phyloP scores from a whole-genome alignment of 441 rosid species.

The Populus hybrid region DNA sequence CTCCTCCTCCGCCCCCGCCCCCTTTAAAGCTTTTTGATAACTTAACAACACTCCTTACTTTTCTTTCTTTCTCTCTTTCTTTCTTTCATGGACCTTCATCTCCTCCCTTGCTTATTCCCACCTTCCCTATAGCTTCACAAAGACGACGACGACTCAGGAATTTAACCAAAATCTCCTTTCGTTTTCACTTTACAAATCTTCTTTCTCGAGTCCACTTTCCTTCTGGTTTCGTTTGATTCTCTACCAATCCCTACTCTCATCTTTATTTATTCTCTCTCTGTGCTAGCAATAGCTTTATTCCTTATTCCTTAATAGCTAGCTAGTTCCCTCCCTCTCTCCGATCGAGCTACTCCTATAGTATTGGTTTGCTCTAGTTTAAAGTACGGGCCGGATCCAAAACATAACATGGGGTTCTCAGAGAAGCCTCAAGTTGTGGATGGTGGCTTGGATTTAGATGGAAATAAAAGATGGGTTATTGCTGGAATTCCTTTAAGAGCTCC shows the following conservation, averaged over 20 bases:
- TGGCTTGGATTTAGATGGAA: conserved; percentile 49
- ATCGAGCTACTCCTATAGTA: neutral
- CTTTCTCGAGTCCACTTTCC: conserved; percentile 28
- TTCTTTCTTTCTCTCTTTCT: neutral
- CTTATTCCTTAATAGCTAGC: conserved; percentile 17
- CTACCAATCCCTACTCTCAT: conserved; percentile 31
- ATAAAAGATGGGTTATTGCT: conserved; percentile 59
- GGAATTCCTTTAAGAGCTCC: conserved; percentile 67
- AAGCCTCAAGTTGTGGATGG: conserved; percentile 50
- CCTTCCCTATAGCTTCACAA: neutral
- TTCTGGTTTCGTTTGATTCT: no score
- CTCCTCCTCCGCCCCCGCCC: neutral
- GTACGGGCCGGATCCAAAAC: conserved; percentile 10
- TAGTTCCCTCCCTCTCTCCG: no score
- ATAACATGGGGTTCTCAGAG: conserved; percentile 49
- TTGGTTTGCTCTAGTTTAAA: neutral
- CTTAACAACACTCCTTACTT: neutral
- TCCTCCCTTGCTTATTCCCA: neutral
- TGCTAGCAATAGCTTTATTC: conserved; percentile 29
- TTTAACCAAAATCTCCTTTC: neutral
- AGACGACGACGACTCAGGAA: neutral
- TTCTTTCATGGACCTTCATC: neutral
- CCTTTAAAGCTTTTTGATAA: conserved; percentile 3
- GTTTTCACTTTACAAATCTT: conserved; percentile 7
- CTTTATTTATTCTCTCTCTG: conserved; percentile 13